Conservation (phyloP, 2,329 filamentous ascomycete species). For the Clonostachys rhizophaga region DNA sequence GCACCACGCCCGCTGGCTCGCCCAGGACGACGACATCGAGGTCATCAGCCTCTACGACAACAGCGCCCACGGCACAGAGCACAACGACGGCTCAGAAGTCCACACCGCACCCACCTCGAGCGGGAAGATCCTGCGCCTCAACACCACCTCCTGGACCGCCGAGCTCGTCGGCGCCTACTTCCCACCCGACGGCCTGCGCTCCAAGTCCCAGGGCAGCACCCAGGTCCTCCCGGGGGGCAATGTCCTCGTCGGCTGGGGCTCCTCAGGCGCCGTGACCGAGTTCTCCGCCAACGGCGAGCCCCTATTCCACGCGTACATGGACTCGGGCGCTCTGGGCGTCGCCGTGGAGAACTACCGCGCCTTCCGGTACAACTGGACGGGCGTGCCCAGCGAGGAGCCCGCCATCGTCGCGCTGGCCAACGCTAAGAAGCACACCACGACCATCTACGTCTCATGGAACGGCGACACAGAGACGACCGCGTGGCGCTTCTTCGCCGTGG, state of each 20-base stretch:
- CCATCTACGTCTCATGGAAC: constrained; percentile 48
- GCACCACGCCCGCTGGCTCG: constrained; percentile 41
- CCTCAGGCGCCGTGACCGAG: constrained; percentile 40
- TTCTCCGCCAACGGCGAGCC: constrained; percentile 36
- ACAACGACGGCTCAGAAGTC: constrained; percentile 17
- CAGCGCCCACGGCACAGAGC: constrained; percentile 38
- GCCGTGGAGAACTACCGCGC: constrained; percentile 48
- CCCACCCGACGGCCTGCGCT: constrained; percentile 42
- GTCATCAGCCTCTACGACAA: constrained; percentile 52
- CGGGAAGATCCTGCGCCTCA: constrained; percentile 40
- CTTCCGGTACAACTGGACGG: constrained; percentile 49
- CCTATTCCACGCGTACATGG: constrained; percentile 47
- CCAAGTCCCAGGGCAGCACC: constrained; percentile 41
- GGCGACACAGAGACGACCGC: constrained; percentile 37
- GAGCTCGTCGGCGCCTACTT: constrained; percentile 40
- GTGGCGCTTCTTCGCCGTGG: constrained; percentile 44
- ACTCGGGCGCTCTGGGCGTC: constrained; percentile 22
- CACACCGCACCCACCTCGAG: constrained; percentile 25
- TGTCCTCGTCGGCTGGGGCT: constrained; percentile 54
- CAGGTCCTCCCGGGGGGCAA: constrained; percentile 50
- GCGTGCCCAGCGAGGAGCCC: constrained; percentile 23
- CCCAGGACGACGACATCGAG: constrained; percentile 35
- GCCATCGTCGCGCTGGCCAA: constrained; percentile 13
- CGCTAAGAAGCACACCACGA: constrained; percentile 7
- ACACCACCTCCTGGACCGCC: constrained; percentile 38